These are phyloP conservation scores for Glycine tomentella DNA, from an alignment of 306 rosid genomes.

Conservation along the genomic window DNA sequence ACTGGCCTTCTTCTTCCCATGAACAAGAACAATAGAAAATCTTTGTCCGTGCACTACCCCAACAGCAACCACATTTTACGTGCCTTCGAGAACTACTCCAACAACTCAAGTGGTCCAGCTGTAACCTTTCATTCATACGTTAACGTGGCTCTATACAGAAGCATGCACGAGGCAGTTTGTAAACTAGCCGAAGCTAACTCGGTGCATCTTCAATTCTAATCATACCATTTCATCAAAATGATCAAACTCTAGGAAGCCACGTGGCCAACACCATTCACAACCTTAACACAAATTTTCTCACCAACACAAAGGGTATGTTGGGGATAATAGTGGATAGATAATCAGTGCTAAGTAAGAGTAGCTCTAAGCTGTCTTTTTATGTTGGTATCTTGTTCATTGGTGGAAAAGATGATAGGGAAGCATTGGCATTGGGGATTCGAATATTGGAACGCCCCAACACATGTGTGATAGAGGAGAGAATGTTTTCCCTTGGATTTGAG, in stretches of 20 bases:
- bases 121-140: slow-evolving; percentile 47
- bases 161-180: slow-evolving; percentile 61
- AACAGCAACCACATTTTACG: slow-evolving; percentile 49
- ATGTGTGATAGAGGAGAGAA: too few species aligned
- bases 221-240: slow-evolving; percentile 55
- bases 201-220: slow-evolving; percentile 49
- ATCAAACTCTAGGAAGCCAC: not conserved
- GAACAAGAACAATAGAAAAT: slow-evolving; percentile 20
- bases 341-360: not conserved
- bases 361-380: slow-evolving; percentile 19
- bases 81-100: slow-evolving; percentile 60
- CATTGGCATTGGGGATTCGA: slow-evolving; percentile 53
- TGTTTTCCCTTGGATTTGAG: too few species aligned
- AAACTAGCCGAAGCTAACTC: slow-evolving; percentile 39
- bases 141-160: slow-evolving; percentile 53
- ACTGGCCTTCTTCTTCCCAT: slow-evolving; percentile 54
- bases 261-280: slow-evolving; percentile 13
- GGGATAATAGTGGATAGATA: slow-evolving; percentile 66
- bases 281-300: slow-evolving; percentile 47
- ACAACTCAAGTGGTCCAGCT: slow-evolving; percentile 46
- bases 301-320: slow-evolving; percentile 48
- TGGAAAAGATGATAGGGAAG: slow-evolving; percentile 65
- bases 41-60: slow-evolving; percentile 25
- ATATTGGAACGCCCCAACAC: slow-evolving; percentile 45
- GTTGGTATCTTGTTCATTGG: slow-evolving; percentile 54